Percentiles rank a stretch among this genome's conserved stretches.
These are phyloP conservation scores for Sabuloglossum arenarium DNA, from an alignment of 495 filamentous ascomycete genomes.

Conservation along the genomic window DNA sequence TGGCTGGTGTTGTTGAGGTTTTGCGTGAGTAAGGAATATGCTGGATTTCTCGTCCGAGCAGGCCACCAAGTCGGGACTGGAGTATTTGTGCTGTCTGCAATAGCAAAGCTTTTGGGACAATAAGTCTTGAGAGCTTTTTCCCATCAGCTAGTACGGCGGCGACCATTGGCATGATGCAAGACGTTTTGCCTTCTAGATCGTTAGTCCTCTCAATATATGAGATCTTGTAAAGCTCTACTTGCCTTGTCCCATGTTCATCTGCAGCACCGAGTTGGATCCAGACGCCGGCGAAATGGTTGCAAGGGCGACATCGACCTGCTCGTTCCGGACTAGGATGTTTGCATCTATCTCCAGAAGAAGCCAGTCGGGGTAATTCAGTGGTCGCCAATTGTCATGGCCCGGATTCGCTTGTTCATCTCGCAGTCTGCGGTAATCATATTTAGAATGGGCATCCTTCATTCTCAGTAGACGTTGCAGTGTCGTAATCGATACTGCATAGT, in stretches of 20 bases:
- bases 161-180: constrained; percentile 32
- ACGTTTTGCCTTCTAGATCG: constrained; percentile 23
- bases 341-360: constrained; percentile 35
- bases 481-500: constrained; percentile 23
- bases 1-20: constrained; percentile 14
- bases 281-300: constrained; percentile 27
- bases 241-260: constrained; percentile 31
- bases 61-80: constrained; percentile 24
- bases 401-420: constrained; percentile 20
- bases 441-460: constrained; percentile 14
- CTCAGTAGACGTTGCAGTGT: constrained; percentile 23
- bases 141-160: constrained; percentile 25
- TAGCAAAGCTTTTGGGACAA: constrained; percentile 30
- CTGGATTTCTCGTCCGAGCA: constrained; percentile 23
- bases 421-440: constrained; percentile 11
- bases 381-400: constrained; percentile 32
- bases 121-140: constrained; percentile 21
- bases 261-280: constrained; percentile 28
- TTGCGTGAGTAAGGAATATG: constrained; percentile 31
- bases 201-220: not conserved
- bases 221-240: constrained; percentile 7
- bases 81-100: constrained; percentile 29
- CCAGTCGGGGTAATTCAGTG: constrained; percentile 27
- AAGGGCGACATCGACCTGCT: constrained; percentile 30
- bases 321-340: constrained; percentile 28